phyloP scores from a whole-genome alignment of 2,329 filamentous ascomycete species.

The Apiospora saccharicola region DNA sequence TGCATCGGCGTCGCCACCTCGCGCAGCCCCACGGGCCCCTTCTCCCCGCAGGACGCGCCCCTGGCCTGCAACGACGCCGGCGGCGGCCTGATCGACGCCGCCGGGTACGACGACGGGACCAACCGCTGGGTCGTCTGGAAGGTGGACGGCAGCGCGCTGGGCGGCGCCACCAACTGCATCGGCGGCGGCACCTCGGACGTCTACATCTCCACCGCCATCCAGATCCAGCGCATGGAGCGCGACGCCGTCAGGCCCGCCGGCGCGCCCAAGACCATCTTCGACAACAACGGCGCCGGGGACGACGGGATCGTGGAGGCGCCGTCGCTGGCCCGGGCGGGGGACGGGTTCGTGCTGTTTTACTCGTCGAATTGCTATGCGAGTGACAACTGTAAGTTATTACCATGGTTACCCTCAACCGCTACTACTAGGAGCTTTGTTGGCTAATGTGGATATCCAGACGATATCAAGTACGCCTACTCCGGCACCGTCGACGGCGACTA shows the following conservation, averaged over 20 bases:
- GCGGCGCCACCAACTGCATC: conserved; percentile 41
- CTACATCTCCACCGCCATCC: conserved; percentile 41
- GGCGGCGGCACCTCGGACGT: conserved; percentile 35
- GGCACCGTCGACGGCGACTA: conserved; percentile 41
- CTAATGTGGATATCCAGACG: conserved; percentile 28
- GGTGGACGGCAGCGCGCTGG: conserved; percentile 42
- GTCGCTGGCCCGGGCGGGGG: conserved; percentile 38
- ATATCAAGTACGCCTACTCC: conserved; percentile 43
- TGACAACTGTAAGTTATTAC: conserved; percentile 35
- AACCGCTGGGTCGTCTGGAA: conserved; percentile 44
- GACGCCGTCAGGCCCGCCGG: conserved; percentile 39
- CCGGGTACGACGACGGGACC: conserved; percentile 41
- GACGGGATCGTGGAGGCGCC: conserved; percentile 42
- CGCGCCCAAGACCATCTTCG: conserved; percentile 37
- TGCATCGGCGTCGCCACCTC: conserved; percentile 43
- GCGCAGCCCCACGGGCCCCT: conserved; percentile 37
- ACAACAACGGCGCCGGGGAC: conserved; percentile 39
- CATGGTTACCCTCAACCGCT: too few relatives aligned
- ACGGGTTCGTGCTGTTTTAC: conserved; percentile 42
- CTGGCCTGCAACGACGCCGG: conserved; percentile 39
- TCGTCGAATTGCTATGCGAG: conserved; percentile 43
- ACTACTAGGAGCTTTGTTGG: not conserved
- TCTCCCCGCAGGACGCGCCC: conserved; percentile 34
- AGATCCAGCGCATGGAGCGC: conserved; percentile 40
- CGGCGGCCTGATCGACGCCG: conserved; percentile 42